Conservation (phyloP, 129 eudicot genomes). For the Kitagawia praeruptora region DNA sequence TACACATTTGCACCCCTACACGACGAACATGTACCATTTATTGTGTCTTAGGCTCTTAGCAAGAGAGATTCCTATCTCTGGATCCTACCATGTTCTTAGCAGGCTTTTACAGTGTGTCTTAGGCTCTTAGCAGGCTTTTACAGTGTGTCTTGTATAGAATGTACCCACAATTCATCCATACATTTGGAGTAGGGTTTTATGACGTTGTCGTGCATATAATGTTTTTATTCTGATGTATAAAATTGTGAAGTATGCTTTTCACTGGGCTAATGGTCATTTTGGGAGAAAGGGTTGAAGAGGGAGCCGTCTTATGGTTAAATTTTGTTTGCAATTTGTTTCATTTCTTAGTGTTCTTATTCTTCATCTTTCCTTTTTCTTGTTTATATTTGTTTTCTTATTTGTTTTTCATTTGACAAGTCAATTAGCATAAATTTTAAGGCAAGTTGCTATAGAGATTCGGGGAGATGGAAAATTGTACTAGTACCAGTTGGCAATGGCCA, state of each 20-base stretch:
- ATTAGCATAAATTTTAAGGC: background rate
- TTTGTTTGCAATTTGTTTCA: background rate
- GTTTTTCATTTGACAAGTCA: background rate
- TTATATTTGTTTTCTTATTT: background rate
- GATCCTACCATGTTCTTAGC: too few relatives aligned
- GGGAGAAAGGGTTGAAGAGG: background rate
- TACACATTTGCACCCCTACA: background rate
- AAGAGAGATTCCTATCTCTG: background rate
- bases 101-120: too few relatives aligned
- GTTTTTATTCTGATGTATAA: background rate
- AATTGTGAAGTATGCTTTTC: background rate
- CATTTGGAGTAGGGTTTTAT: background rate
- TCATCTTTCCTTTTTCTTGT: background rate
- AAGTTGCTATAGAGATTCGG: background rate
- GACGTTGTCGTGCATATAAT: background rate
- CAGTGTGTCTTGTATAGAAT: background rate
- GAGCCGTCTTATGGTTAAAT: background rate
- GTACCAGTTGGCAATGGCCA: background rate
- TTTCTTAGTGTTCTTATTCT: background rate
- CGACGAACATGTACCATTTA: background rate
- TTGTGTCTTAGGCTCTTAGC: background rate
- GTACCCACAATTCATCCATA: background rate
- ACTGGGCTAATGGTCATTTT: background rate
- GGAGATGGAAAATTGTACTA: background rate
- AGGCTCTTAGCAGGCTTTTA: background rate